phyloP scores from a whole-genome alignment of 2,329 filamentous ascomycete genomes.

The Meredithiella fracta region DNA sequence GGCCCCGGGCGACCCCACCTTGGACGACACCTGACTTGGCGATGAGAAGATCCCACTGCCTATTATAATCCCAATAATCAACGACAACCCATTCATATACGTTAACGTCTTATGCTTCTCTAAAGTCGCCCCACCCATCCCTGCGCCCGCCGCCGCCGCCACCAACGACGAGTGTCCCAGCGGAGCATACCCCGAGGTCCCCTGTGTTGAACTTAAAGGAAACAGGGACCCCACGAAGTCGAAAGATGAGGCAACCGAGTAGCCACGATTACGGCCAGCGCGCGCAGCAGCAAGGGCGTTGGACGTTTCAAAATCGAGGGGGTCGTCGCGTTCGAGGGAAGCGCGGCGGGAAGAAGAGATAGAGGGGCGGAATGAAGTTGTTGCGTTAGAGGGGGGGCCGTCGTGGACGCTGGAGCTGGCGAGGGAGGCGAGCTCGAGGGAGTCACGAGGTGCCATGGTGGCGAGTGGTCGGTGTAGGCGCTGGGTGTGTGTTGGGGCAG shows the following conservation, averaged over 20 bases:
- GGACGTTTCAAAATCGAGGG: slow-evolving; percentile 41
- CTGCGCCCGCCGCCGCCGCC: slow-evolving; percentile 24
- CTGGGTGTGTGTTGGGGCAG: not conserved
- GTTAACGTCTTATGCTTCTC: slow-evolving; percentile 95
- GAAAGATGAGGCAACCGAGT: slow-evolving; percentile 84
- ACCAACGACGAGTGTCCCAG: slow-evolving; percentile 56
- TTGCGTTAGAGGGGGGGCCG: slow-evolving; percentile 33
- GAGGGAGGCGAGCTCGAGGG: slow-evolving; percentile 86
- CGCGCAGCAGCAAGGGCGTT: slow-evolving; percentile 32
- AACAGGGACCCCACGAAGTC: slow-evolving; percentile 91
- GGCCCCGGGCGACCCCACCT: slow-evolving; percentile 80
- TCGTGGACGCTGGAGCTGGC: slow-evolving; percentile 54
- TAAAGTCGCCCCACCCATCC: slow-evolving; percentile 57
- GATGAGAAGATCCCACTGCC: slow-evolving; percentile 94
- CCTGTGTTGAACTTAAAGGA: slow-evolving; percentile 68
- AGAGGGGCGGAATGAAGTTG: slow-evolving; percentile 60
- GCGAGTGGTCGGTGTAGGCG: not conserved
- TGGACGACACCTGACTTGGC: slow-evolving; percentile 78
- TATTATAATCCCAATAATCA: slow-evolving; percentile 87
- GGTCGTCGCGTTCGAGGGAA: slow-evolving; percentile 77
- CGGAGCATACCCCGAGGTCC: slow-evolving; percentile 60
- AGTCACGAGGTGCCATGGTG: slow-evolving; percentile 48
- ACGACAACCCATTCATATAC: slow-evolving; percentile 78
- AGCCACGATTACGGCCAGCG: slow-evolving; percentile 45
- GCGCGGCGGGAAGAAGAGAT: slow-evolving; percentile 82